A percentile compares a stretch with the other conserved stretches of the same genome.
Evolutionary conservation across 1,284 basidiomycete species (phyloP).

Genomic region (Takashimella koratensis): DNA sequence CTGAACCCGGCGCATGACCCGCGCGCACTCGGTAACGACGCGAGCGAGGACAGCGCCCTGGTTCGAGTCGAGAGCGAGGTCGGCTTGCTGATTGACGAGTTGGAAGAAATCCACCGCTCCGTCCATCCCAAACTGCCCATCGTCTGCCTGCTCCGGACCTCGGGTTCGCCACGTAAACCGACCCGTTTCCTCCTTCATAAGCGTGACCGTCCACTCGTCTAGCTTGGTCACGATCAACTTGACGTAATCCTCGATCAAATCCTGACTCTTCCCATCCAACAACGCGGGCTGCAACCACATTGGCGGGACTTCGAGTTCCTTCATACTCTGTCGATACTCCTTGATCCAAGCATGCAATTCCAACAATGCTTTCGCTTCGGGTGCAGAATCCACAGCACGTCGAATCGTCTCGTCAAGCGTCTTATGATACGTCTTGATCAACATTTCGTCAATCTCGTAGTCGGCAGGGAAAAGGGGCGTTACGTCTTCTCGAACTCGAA

Average conservation of each 20-base stretch:
- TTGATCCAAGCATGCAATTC: conserved; percentile 89
- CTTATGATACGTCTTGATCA: conserved; percentile 87
- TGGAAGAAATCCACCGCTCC: conserved; percentile 94
- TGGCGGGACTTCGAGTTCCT: conserved; percentile 76
- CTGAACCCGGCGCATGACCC: conserved; percentile 88
- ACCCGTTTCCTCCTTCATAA: conserved; percentile 85
- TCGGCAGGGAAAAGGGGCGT: conserved; percentile 88
- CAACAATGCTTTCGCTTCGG: conserved; percentile 81
- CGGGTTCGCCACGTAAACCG: conserved; percentile 79
- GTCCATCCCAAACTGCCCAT: conserved; percentile 87
- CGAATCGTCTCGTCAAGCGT: conserved; percentile 75
- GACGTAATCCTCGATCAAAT: conserved; percentile 93
- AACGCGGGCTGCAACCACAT: conserved; percentile 84
- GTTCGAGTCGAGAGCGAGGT: conserved; percentile 90
- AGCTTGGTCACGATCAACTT: conserved; percentile 89
- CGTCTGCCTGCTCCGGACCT: conserved; percentile 82
- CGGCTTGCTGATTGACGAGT: conserved; percentile 97
- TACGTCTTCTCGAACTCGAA: conserved; percentile 81
- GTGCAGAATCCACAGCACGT: conserved; percentile 67
- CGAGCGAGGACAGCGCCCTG: conserved; percentile 90
- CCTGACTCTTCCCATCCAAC: conserved; percentile 88
- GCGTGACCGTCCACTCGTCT: conserved; percentile 93
- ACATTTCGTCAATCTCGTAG: conserved; percentile 80
- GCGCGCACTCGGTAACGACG: conserved; percentile 81
- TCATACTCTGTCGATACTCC: conserved; percentile 92